Conservation (phyloP, 148 eudicot genomes). For the Silene latifolia region DNA sequence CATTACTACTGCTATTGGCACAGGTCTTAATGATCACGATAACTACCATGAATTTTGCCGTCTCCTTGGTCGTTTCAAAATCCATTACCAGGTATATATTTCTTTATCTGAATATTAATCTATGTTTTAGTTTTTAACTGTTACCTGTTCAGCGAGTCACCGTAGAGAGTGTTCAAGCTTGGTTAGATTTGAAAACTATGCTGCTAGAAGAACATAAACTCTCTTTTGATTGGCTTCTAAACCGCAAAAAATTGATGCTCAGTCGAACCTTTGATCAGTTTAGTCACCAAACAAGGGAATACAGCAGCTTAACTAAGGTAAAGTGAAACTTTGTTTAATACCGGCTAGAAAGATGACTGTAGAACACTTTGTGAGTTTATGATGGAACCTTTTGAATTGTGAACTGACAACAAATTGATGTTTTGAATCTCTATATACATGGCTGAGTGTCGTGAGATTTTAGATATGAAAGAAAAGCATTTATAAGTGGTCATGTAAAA, state of each 20-base stretch:
- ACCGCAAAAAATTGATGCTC: not conserved
- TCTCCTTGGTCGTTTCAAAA: conserved; percentile 85
- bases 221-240: not conserved
- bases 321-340: not conserved
- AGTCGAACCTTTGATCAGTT: not conserved
- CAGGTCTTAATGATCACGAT: conserved; percentile 94
- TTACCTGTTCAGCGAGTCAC: not conserved
- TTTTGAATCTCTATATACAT: no score
- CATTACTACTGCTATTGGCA: conserved; percentile 10
- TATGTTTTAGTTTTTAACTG: not conserved
- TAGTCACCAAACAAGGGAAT: not conserved
- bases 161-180: not conserved
- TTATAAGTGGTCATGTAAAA: no score
- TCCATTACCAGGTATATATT: conserved; percentile 71
- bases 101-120: not conserved
- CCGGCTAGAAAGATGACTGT: not conserved
- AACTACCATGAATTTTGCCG: conserved; percentile 96
- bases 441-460: no score
- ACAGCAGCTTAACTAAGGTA: not conserved
- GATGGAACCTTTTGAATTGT: not conserved
- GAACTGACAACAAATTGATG: not conserved
- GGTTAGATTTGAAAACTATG: not conserved
- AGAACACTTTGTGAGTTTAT: not conserved
- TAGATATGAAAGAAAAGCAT: no score
- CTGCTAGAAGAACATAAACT: not conserved